Base-by-base conservation (phyloP, 306 rosid genomes). In the Acmispon strigosus region DNA sequence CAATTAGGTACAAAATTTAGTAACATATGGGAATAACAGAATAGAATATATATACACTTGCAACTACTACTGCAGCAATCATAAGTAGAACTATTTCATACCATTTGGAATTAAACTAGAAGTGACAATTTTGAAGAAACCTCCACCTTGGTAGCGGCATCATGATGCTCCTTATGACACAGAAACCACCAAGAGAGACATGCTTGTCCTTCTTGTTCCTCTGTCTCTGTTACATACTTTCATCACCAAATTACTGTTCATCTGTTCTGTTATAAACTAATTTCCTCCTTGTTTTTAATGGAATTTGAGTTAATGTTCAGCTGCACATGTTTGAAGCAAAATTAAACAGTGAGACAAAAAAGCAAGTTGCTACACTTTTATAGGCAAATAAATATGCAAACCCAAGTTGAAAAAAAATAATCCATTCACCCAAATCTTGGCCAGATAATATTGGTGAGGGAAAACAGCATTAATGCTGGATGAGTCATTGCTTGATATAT, bases 41-140 rank as follows among this genome's bases (percentile, higher is more conserved):
- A 53, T 27, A 65, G 66, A 42, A 66, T 20, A 60, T 6, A 32
- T 6, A 32, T 32, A 1, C 43, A 70, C 37, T n/a, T 22, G 56
- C 58, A 27, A 32, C 8, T 32, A 32, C 53, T 53, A 53, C 47
- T 51, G 43, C 14, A 73, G 29, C 71, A 49, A 72, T 69, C 59
- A 56, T 15, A 71, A 64, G 70, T 19, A 45, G 66, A 60, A 65
- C 64, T 52, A 66, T 63, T 80, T 42, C 12, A 57, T 32, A 69
- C 80, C 60, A 70, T 27, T 37, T 60, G 69, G 56, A 80, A 66
- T 76, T 53, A 76, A 69, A 77, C 48, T 24, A 57, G 36, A 57
- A 59, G 4, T 37, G 64, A 70, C 61, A 48, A 60, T 18, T 70
- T 58, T 51, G 51, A 43, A 77, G 74, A 63, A 54, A 62, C 59